phyloP scores from a whole-genome alignment of 352 stramenopile genomes.

The Globisporangium irregulare region DNA sequence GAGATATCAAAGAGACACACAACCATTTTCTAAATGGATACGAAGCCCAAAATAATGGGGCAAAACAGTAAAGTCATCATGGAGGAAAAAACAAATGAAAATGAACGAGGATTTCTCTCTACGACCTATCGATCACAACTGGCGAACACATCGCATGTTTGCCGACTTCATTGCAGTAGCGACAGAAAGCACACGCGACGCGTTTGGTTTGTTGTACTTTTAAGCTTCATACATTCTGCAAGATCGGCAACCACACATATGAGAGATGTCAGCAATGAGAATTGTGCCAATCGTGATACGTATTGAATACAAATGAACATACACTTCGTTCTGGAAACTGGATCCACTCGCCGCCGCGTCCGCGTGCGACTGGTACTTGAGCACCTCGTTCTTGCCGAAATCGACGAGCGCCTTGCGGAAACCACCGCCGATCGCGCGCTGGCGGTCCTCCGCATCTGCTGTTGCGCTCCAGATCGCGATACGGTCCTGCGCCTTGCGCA shows the following conservation, averaged over 20 bases:
- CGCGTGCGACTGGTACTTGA: conserved; percentile 89
- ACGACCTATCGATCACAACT: conserved; percentile 12
- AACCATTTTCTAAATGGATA: not conserved
- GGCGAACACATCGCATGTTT: not conserved
- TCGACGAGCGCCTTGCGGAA: conserved; percentile 81
- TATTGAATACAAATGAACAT: conserved; percentile 18
- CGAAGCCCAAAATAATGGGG: not conserved
- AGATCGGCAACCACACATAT: conserved; percentile 8
- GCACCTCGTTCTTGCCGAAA: conserved; percentile 83
- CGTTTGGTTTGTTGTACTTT: conserved; percentile 9
- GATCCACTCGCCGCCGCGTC: conserved; percentile 84
- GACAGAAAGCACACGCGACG: not conserved
- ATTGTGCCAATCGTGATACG: not conserved
- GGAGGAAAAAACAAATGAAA: conserved; percentile 8
- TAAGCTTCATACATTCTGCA: conserved; percentile 85
- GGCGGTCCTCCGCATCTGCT: conserved; percentile 64
- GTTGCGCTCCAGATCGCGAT: conserved; percentile 95
- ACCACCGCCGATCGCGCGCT: conserved; percentile 75
- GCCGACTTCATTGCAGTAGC: conserved; percentile 1
- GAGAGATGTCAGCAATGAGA: not conserved
- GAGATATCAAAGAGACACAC: not conserved
- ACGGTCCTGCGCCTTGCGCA: conserved; percentile 94
- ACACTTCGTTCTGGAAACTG: conserved; percentile 92
- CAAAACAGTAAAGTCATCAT: not conserved
- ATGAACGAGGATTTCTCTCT: conserved; percentile 22